Base-by-base conservation (phyloP, 2,329 filamentous ascomycete species). In the Hypoxylon sp. region DNA sequence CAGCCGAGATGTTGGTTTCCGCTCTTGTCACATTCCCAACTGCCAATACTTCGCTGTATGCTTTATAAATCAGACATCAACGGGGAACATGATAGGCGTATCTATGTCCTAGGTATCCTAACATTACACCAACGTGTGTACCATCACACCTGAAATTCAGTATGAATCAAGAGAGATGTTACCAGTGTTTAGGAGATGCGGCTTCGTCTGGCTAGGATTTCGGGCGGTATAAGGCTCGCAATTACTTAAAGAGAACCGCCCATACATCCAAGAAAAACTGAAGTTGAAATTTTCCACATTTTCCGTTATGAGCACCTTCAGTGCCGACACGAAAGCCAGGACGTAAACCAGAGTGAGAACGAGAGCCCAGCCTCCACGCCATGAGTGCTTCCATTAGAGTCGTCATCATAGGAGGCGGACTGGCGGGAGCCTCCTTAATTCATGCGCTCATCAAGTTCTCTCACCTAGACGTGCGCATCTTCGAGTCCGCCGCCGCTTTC, bases 401-500 rank as follows among this genome's bases (percentile, higher is more conserved):
- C 17, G 52, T 38, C n/a, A 56, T 56, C 14, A 21, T 30, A 13
- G 52, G 52, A 14, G 52, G 52, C 23, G 52, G 52, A 14, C 6
- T 56, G 9, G 52, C 52, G 3, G 52, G 52, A 6, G 36, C 52
- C 6, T 56, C 55, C 5, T 43, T 72, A 19, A 30, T 71, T 17
- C 61, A 60, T 28, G 70, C 68, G 14, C 68, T 72, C 9, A 17
- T 55, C 5, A 46, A 64, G 14, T 67, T 38, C 49, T 21, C 60
- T 11, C 70, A 72, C 25, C 61, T 71, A 7, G 68, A 71, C 55
- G 68, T 68, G 19, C 68, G 71, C 59, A 71, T 72, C 32, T 72
- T 72, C 32, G 70, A 72, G 23, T 63, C 70, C n/a, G 70, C 70
- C 17, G 38, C 63, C 2, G 60, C 55, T 19, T 70, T 71, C 62